Base-by-base conservation (phyloP, 148 eudicot genomes). In the Nyssa sinensis region DNA sequence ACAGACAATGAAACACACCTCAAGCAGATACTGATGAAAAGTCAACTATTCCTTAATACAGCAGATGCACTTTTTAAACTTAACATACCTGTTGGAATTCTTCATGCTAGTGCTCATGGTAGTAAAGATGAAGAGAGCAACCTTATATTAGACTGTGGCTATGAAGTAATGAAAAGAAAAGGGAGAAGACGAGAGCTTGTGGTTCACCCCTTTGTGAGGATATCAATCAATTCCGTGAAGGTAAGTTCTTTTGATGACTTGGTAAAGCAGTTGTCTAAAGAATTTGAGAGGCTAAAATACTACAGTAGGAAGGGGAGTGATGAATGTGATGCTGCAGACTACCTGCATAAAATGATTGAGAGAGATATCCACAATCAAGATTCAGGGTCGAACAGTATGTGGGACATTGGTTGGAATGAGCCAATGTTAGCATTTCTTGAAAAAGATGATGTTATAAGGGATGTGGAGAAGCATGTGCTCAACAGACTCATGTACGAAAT, bases 31-130 rank as follows among this genome's bases (percentile, higher is more conserved):
- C 84, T 89, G 69, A 88, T 91, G 66, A 85, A 81, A 69, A 88
- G 93, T 47, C 91, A 87, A 69, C 61, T 84, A 14, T 86, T 95
- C 62, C 84, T 95, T 16, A 90, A 84, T 85, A 88, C 94, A 71
- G 96, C 97, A 74, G 93, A 93, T 55, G 93, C 90, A 21, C 85
- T 95, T 71, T 93, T 92, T 85, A 90, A 86, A 80, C 90, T 92
- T 49, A 84, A 89, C 73, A 86, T 92, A 76, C 94, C 97, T 0
- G 57, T 81, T 27, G 82, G 85, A 35, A 69, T 88, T 64, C 86
- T 90, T 55, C 83, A 87, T 61, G 86, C 72, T 28, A 83, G 77
- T 21, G 91, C 90, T 37, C 86, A 88, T 32, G 74, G 55, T 4
- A 28, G 47, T 39, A 81, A 84, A 77, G 86, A 78, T 8, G 65